phyloP scores from a whole-genome alignment of 345 rosid genomes.

The Citrus medica region DNA sequence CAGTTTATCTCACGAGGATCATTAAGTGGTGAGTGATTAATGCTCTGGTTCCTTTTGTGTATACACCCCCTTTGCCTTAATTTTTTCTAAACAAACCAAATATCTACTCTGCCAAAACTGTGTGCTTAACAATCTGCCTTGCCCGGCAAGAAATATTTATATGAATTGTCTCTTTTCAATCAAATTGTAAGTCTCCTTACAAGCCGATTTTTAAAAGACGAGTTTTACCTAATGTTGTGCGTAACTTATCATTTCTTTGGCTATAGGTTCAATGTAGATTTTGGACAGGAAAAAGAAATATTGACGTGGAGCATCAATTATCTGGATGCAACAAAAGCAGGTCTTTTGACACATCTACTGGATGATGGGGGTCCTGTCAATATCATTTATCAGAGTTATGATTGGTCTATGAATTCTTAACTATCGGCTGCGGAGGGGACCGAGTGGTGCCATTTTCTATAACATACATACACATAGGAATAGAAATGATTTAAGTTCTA shows the following conservation, averaged over 20 bases:
- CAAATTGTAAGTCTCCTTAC: too few species aligned
- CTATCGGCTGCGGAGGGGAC: too few species aligned
- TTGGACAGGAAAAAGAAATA: slow-evolving; percentile 63
- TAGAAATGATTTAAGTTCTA: background rate
- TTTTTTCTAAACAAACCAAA: too few species aligned
- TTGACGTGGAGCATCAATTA: slow-evolving; percentile 68
- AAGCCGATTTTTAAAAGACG: too few species aligned
- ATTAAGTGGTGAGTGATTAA: slow-evolving; percentile 63
- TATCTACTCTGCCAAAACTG: too few species aligned
- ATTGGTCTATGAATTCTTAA: slow-evolving; percentile 70
- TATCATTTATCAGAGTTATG: slow-evolving; percentile 64
- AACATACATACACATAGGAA: background rate
- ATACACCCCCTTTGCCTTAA: too few species aligned
- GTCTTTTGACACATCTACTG: slow-evolving; percentile 71
- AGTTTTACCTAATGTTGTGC: too few species aligned
- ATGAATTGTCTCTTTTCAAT: too few species aligned
- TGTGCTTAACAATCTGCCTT: too few species aligned
- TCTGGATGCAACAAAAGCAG: slow-evolving; percentile 66
- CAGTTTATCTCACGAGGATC: slow-evolving; percentile 56
- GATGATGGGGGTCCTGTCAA: slow-evolving; percentile 61
- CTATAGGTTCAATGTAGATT: slow-evolving; percentile 67
- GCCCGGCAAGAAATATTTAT: too few species aligned
- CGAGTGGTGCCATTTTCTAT: background rate
- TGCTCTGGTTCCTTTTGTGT: background rate
- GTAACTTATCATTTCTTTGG: too few species aligned